phyloP scores from a whole-genome alignment of 2,329 filamentous ascomycete genomes.

The Epichloe sylvatica region DNA sequence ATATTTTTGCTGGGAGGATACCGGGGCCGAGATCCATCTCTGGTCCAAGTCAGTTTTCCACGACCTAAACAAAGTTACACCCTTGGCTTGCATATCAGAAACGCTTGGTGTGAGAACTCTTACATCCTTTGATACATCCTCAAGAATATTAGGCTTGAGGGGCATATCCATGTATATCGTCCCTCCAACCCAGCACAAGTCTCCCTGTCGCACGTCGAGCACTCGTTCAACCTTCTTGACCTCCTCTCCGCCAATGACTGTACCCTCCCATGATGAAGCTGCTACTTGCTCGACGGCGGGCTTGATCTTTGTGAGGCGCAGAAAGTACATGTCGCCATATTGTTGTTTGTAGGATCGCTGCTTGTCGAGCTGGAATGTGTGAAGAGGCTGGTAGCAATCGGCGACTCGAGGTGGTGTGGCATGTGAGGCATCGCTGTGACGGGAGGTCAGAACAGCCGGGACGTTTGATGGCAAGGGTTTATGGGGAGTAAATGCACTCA shows the following conservation, averaged over 20 bases:
- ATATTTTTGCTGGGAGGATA: constrained; percentile 63
- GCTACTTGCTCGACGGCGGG: constrained; percentile 66
- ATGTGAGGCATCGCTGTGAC: constrained; percentile 20
- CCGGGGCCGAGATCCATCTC: constrained; percentile 81
- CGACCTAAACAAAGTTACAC: too few relatives aligned
- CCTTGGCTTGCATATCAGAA: too few relatives aligned
- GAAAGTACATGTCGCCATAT: constrained; percentile 95
- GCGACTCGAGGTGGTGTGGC: constrained; percentile 36
- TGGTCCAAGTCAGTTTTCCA: constrained; percentile 19
- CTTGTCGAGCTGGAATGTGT: constrained; percentile 59
- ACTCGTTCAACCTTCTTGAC: constrained; percentile 73
- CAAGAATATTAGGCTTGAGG: constrained; percentile 87
- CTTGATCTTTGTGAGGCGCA: constrained; percentile 78
- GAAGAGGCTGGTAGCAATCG: constrained; percentile 57
- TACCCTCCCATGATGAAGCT: constrained; percentile 59
- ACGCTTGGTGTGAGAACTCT: constrained; percentile 11
- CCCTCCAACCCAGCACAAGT: constrained; percentile 88
- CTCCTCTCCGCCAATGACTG: constrained; percentile 62
- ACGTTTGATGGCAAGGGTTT: neutral
- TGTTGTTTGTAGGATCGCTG: constrained; percentile 77
- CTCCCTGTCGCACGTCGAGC: constrained; percentile 85
- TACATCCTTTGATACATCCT: constrained; percentile 88
- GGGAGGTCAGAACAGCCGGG: neutral
- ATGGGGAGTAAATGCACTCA: constrained; percentile 9
- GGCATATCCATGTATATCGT: constrained; percentile 97